Base-by-base conservation (phyloP, 768 basidiomycete genomes). In the Lactifluus rugatus region DNA sequence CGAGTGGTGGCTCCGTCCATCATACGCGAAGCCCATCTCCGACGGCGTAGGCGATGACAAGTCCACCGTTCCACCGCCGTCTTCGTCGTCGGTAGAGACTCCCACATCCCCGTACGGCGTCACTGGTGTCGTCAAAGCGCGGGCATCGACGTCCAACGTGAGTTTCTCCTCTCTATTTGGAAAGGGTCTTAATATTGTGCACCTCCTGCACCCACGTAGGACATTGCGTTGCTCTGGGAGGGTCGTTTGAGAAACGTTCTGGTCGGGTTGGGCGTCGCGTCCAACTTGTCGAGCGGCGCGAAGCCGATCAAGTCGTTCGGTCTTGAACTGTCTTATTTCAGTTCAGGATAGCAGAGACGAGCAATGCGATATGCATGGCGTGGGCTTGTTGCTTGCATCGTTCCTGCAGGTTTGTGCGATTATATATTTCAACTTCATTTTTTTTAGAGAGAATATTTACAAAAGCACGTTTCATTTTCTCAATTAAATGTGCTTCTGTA, bases 291-390 rank as follows among this genome's bases (percentile, higher is more conserved):
- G 2, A 89, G 82, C 66, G 78, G 89, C 45, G 80, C 85, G 49
- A 90, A 87, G 68, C 93, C 93, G 10, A 92, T 97, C 61, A 85
- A 84, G 69, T 84, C 88, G 11, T 78, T 97, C 42, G 93, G 93
- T 5, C 74, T 97, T n/a, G 93, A 97, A 69, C 75, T 97, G 42
- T 90, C 93, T 37, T 96, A 94, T 70, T 96, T 94, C 67, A 89
- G 87, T 70, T 84, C 87, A 16, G 78, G 68, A 48, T 73, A 67
- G 62, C 46, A n/a, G 19, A 31, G 21, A 53, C 5, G 11, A 6
- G 21, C n/a, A 19, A 41, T 32, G 17, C 13, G 17, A 48, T 8
- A 37, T 39, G 28, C 16, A 34, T 21, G 17, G 28, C 48, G 32
- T 14, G 5, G 48, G n/a, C n/a, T n/a, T n/a, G n/a, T n/a, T n/a